Base-by-base conservation (phyloP, 2,329 filamentous ascomycete species). In the Xylariaceae sp. region DNA sequence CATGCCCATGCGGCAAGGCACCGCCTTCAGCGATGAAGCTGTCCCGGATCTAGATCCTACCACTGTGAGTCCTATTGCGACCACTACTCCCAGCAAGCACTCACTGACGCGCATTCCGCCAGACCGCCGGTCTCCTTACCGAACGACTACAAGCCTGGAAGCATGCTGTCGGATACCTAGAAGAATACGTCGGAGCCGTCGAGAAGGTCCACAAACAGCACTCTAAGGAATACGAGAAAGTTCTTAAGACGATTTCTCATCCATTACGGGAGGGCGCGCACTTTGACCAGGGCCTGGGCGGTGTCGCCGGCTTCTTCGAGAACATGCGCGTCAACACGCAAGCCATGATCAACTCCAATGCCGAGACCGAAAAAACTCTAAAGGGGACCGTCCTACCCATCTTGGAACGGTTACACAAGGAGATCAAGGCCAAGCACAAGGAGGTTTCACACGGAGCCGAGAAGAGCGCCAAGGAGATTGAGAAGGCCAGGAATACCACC, bases 381-480 rank as follows among this genome's bases (percentile, higher is more conserved):
- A 95, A 91, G 67, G 84, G 83, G 45, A 83, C 83, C 12, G 86
- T 97, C 22, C 74, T 95, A 16, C 93, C 91, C 29, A 83, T 91
- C 49, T 83, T 98, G 60, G 88, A 94, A 56, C 85, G 89, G 39
- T 74, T 98, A 37, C 90, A 97, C 71, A 84, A 88, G 63, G 93
- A 97, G 64, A 93, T 98, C 73, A 98, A 97, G 77, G 83, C 86
- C 70, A 97, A 97, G 73, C 76, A 80, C 49, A 97, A 97, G 73
- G 90, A 96, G 67, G 77, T 98, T 37, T 76, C 79, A 33, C 76
- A 81, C 47, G 90, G 91, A 8, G 88, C 87, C 17, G 78, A 82
- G 47, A 95, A 94, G 72, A 79, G 83, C 13, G 81, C 87, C 52
- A 98, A 97, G 71, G 81, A 88, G 38, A 89, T 98, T 17, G 89